Percentiles rank a stretch among this genome's conserved stretches.
These are phyloP conservation scores for Codiaeum variegatum DNA, from an alignment of 441 rosid genomes.

Conservation along the genomic window DNA sequence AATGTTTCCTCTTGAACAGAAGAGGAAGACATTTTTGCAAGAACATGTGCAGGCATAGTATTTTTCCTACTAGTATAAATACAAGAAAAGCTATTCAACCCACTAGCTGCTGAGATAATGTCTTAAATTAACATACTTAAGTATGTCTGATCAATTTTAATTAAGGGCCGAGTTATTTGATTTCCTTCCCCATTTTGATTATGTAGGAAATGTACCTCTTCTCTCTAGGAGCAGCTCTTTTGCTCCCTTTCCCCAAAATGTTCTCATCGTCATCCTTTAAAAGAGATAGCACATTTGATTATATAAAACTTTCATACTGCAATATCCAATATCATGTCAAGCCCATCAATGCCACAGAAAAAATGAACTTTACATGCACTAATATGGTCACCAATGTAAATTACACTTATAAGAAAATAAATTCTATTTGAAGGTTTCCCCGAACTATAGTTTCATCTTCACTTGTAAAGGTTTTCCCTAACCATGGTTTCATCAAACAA, in stretches of 20 bases:
- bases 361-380: not conserved
- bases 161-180: conserved; percentile 57
- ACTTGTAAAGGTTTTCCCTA: too few relatives aligned
- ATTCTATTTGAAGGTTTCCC: not conserved
- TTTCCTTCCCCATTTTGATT: conserved; percentile 77
- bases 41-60: too few relatives aligned
- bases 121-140: too few relatives aligned
- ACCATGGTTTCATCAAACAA: too few relatives aligned
- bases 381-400: too few relatives aligned
- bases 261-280: conserved; percentile 47
- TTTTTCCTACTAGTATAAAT: too few relatives aligned
- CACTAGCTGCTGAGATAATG: too few relatives aligned
- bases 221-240: conserved; percentile 77
- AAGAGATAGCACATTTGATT: conserved; percentile 15
- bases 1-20: too few relatives aligned
- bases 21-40: too few relatives aligned
- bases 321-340: conserved; percentile 2
- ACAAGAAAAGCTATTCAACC: too few relatives aligned
- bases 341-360: not conserved
- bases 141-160: too few relatives aligned
- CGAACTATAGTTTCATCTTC: not conserved
- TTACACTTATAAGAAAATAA: too few relatives aligned
- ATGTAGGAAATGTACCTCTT: conserved; percentile 58
- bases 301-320: conserved; percentile 9
- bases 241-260: conserved; percentile 48